phyloP scores from a whole-genome alignment of 1,284 basidiomycete genomes.

The Trametes hirsuta region DNA sequence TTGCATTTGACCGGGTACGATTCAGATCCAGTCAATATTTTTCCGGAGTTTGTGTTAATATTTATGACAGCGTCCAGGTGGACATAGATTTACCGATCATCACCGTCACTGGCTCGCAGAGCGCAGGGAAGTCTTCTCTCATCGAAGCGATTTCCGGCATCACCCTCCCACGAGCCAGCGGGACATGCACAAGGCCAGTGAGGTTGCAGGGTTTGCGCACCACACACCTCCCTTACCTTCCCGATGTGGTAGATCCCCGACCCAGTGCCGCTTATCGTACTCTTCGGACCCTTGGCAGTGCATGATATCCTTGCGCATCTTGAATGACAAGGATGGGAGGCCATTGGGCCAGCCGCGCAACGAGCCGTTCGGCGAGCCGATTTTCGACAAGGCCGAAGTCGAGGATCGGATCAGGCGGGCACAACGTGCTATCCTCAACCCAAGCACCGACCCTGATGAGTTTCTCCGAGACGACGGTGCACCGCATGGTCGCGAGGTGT shows the following conservation, averaged over 20 bases:
- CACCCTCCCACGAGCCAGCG: conserved; percentile 63
- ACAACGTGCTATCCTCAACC: conserved; percentile 74
- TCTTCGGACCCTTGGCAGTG: conserved; percentile 60
- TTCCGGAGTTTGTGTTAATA: not conserved
- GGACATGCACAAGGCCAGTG: conserved; percentile 64
- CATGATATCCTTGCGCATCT: conserved; percentile 51
- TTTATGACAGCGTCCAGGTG: conserved; percentile 51
- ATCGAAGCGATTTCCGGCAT: conserved; percentile 78
- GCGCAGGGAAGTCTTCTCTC: conserved; percentile 73
- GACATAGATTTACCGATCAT: conserved; percentile 74
- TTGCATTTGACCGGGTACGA: conserved; percentile 59
- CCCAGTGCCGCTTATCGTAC: conserved; percentile 62
- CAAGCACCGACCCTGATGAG: conserved; percentile 42
- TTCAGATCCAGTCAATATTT: not conserved
- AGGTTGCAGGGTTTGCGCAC: not conserved
- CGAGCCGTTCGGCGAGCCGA: conserved; percentile 54
- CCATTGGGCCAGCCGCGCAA: conserved; percentile 44
- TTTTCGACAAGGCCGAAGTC: conserved; percentile 55
- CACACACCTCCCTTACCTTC: conserved; percentile 1
- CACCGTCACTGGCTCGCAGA: conserved; percentile 48
- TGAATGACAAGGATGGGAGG: conserved; percentile 48
- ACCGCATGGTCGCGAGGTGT: conserved; percentile 39
- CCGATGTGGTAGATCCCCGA: conserved; percentile 58
- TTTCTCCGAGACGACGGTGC: conserved; percentile 42
- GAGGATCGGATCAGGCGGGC: conserved; percentile 70